Conservation (phyloP, 2,329 filamentous ascomycete species). For the Hawksworthiomyces lignivorus region DNA sequence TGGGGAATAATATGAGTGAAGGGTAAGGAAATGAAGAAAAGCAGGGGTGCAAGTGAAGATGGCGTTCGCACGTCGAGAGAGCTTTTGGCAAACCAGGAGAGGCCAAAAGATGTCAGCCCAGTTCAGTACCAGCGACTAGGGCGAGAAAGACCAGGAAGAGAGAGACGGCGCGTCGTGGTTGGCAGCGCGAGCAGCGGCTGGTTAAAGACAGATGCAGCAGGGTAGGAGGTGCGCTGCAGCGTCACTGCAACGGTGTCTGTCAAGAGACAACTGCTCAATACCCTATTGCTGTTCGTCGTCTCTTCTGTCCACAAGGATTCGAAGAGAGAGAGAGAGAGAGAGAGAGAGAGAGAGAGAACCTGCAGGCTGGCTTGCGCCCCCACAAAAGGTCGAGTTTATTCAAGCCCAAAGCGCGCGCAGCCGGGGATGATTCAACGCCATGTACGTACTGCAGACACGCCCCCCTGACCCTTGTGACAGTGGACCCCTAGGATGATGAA, state of each 20-base stretch:
- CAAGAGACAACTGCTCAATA: too few relatives aligned
- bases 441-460: not conserved
- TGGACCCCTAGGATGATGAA: not conserved
- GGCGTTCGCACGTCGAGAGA: too few relatives aligned
- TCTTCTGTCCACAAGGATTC: too few relatives aligned
- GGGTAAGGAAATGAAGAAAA: not conserved
- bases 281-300: too few relatives aligned
- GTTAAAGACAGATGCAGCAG: not conserved
- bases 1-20: not conserved
- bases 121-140: too few relatives aligned
- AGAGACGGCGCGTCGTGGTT: slow-evolving; percentile 14
- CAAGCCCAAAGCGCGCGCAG: slow-evolving; percentile 8
- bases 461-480: not conserved
- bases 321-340: too few relatives aligned
- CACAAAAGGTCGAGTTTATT: slow-evolving; percentile 6
- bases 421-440: too few relatives aligned
- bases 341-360: not conserved
- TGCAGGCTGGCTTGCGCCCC: slow-evolving; percentile 1
- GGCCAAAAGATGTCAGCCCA: too few relatives aligned
- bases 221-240: slow-evolving; percentile 1
- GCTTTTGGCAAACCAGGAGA: too few relatives aligned
- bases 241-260: slow-evolving; percentile 3
- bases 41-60: not conserved
- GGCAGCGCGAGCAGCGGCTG: slow-evolving; percentile 8
- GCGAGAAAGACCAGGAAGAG: too few relatives aligned